Base-by-base conservation (phyloP, 2,329 filamentous ascomycete species). In the Metarhizium rileyi region DNA sequence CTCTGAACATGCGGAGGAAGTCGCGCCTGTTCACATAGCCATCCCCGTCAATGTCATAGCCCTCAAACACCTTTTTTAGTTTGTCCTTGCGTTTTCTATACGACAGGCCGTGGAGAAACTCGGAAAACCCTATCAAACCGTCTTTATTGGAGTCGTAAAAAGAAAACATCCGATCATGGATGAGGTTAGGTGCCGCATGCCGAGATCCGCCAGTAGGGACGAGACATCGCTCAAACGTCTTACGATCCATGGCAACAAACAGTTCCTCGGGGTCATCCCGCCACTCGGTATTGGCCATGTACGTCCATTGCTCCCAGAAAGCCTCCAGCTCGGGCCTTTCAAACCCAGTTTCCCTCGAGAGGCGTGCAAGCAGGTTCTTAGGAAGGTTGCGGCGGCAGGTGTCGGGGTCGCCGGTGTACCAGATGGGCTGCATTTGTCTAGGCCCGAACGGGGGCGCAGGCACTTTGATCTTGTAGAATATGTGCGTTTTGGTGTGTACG, bases 271-370 rank as follows among this genome's bases (percentile, higher is more conserved):
- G 87, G 62, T 97, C 91, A 18, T 85, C 79, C 30, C 81, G 72
- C 85, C 86, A 95, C 62, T 91, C 84, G 5, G 84, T 84, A 56
- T 87, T 91, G 40, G 91, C 91, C 67, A 96, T 84, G 64, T 90
- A 96, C 5, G 87, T 90, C 78, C 95, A 98, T 62, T 97, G 91
- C 61, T 97, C 91, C 84, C 90, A 97, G 40, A 95, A 80, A 6
- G 90, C 91, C 67, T 97, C 91, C 5, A 98, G 73, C 65, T 95
- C 89, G 2, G 89, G 85, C 26, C 86, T 80, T 61, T 96, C 90
- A 66, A 94, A 87, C 18, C 82, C 82, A 0, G 86, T 90, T 53
- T 87, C 83, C 49, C 76, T 76, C 27, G 81, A 80, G 49, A 90
- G 74, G 52, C 82, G 83, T 48, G 81, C 78, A 48, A 87, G 83